These are phyloP conservation scores for Dillenia turbinata DNA, from an alignment of 164 flowering plant genomes.

Conservation along the genomic window DNA sequence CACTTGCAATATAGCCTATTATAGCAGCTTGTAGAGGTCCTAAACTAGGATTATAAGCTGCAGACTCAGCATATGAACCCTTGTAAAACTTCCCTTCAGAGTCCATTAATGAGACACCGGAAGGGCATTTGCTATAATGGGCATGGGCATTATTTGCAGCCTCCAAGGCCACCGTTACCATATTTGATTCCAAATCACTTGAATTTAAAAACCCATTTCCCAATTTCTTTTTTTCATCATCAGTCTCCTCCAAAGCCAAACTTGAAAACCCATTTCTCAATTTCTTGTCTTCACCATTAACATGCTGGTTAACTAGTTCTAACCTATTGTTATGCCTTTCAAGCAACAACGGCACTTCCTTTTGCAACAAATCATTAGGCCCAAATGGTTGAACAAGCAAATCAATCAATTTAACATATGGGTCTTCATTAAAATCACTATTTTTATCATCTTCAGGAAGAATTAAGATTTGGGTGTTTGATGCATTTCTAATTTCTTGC, in stretches of 20 bases:
- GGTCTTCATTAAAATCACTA: background rate
- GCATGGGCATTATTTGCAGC: constrained; percentile 83
- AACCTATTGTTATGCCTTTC: constrained; percentile 52
- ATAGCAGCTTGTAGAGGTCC: constrained; percentile 90
- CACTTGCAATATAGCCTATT: constrained; percentile 57
- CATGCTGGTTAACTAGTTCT: too few species aligned
- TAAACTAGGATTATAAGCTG: constrained; percentile 88
- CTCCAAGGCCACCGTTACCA: constrained; percentile 43
- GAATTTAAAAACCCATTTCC: constrained; percentile 6
- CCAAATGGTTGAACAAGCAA: constrained; percentile 69
- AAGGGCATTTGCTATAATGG: constrained; percentile 83
- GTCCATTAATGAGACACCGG: constrained; percentile 79
- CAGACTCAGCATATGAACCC: constrained; percentile 84
- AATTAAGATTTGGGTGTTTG: constrained; percentile 46
- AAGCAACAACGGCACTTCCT: constrained; percentile 54
- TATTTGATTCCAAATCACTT: background rate
- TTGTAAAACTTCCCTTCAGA: constrained; percentile 48
- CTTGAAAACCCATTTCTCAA: too few species aligned
- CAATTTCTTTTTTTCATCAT: background rate
- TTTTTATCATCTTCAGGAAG: constrained; percentile 11
- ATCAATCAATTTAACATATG: constrained; percentile 26
- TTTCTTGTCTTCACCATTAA: too few species aligned
- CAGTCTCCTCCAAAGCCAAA: too few species aligned
- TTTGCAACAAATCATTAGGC: constrained; percentile 54
- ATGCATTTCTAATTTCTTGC: constrained; percentile 67